Base-by-base conservation (phyloP, 257 asterid species). In the Nicotiana knightiana region DNA sequence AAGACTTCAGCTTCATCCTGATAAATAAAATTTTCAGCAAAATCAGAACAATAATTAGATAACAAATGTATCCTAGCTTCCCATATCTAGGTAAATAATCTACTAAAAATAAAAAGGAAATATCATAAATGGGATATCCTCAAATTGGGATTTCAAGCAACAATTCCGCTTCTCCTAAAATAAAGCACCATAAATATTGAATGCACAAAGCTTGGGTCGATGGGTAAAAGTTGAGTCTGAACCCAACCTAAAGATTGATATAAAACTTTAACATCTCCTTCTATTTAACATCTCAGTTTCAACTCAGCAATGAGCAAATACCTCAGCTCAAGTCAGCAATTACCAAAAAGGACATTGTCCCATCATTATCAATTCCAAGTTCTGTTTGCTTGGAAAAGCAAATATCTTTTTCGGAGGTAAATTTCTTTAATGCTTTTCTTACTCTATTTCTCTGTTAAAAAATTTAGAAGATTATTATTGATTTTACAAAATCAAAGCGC, bases 1-100 rank as follows among this genome's bases (percentile, higher is more conserved):
- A 94, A 85, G 59, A 94, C 66, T 88, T 91, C 97, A 75, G 92
- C 92, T 88, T 95, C 99, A 86, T 95, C 99, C 99, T 93, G 94
- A 82, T 83, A 86, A 64, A 83, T 70, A 8, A 65, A 2, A 9
- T 8, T 18, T n/a, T 39, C 81, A 58, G 54, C 46, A 81, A 67
- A 68, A 37, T 79, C 21, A 76, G 77, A 63, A 70, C 37, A 86
- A 26, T 46, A 57, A 75, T 24, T 6, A 73, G 39, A 15, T 24
- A 48, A 55, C 33, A 26, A 48, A 26, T 73, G 43, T 24, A 73
- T 46, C 62, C 62, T 48, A 13, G 43, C 79, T 73, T 48, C 8
- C 37, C 80, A 51, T 15, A 75, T 17, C 76, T 67, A 35, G 24
- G 53, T 51, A 28, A 51, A 75, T 35, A 48, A 75, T 51, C 80